Percentiles rank a stretch among this genome's conserved stretches.
Conservation (phyloP, 108 stramenopile species). For the Skeletonema tropicum region DNA sequence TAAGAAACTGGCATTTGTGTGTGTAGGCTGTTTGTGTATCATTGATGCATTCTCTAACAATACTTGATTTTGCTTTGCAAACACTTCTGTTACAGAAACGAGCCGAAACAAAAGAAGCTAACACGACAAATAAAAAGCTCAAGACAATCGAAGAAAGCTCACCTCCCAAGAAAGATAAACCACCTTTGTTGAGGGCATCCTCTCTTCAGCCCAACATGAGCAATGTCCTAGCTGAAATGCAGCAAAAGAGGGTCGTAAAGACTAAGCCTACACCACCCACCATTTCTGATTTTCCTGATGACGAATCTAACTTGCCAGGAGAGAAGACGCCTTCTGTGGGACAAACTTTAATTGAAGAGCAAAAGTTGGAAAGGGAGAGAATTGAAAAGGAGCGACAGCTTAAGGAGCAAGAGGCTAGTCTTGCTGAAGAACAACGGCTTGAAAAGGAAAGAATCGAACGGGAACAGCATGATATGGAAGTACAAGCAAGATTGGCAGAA, state of each 20-base stretch:
- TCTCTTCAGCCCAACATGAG: slow-evolving; percentile 39
- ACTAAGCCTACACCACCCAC: not conserved
- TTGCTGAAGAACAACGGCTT: not conserved
- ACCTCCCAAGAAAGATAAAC: not conserved
- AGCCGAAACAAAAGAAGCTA: slow-evolving; percentile 35
- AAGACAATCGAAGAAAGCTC: slow-evolving; percentile 21
- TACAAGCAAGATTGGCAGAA: not conserved
- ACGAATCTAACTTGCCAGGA: not conserved
- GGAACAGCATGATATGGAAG: not conserved
- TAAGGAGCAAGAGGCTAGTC: not conserved
- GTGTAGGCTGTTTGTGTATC: not conserved
- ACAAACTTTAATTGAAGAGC: not conserved
- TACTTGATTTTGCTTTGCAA: not conserved
- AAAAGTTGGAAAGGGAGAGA: not conserved
- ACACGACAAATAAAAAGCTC: slow-evolving; percentile 17
- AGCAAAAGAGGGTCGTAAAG: slow-evolving; percentile 18
- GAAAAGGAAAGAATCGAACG: not conserved
- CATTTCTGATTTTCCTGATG: slow-evolving; percentile 5
- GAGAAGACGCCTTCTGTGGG: not conserved
- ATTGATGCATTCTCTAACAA: not conserved
- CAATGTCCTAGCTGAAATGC: slow-evolving; percentile 32
- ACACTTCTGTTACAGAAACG: slow-evolving; percentile 26
- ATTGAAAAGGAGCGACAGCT: not conserved
- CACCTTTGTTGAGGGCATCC: slow-evolving; percentile 21
- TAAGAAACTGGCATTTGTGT: slow-evolving; percentile 18